phyloP scores from a whole-genome alignment of 2,329 filamentous ascomycete genomes.

The Onygena corvina region DNA sequence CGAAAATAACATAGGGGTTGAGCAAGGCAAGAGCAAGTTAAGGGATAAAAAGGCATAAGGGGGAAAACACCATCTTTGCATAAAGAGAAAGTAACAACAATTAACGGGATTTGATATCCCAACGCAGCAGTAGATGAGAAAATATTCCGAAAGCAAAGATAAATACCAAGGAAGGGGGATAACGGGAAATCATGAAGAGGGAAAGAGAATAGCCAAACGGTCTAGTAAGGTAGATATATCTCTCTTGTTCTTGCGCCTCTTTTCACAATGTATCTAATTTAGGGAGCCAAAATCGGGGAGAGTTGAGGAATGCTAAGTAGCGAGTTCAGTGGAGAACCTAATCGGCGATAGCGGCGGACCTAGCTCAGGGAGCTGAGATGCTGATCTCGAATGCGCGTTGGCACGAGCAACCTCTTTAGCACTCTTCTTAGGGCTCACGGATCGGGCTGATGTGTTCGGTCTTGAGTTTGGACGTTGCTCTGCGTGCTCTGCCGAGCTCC shows the following conservation, averaged over 20 bases:
- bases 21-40: neutral
- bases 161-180: neutral
- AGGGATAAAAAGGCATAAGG: neutral
- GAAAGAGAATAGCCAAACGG: neutral
- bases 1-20: neutral
- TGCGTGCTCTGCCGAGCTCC: constrained; percentile 12
- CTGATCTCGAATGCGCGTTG: constrained; percentile 24
- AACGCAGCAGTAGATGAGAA: neutral
- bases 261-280: neutral
- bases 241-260: constrained; percentile 4
- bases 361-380: constrained; percentile 38
- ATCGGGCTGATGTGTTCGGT: constrained; percentile 14
- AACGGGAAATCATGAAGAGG: too few relatives aligned
- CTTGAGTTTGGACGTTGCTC: constrained; percentile 22
- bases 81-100: too few relatives aligned
- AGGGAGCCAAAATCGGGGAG: neutral
- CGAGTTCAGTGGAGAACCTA: constrained; percentile 26
- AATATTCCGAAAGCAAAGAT: neutral
- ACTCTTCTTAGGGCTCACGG: constrained; percentile 17
- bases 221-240: neutral
- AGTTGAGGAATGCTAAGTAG: neutral
- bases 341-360: constrained; percentile 39
- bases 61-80: too few relatives aligned
- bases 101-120: too few relatives aligned
- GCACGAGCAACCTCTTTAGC: constrained; percentile 10